A percentile compares a stretch with the other conserved stretches of the same genome.
Evolutionary conservation across 2,329 filamentous ascomycete genomes (phyloP).

Genomic region (Arthrobotrys musiformis): DNA sequence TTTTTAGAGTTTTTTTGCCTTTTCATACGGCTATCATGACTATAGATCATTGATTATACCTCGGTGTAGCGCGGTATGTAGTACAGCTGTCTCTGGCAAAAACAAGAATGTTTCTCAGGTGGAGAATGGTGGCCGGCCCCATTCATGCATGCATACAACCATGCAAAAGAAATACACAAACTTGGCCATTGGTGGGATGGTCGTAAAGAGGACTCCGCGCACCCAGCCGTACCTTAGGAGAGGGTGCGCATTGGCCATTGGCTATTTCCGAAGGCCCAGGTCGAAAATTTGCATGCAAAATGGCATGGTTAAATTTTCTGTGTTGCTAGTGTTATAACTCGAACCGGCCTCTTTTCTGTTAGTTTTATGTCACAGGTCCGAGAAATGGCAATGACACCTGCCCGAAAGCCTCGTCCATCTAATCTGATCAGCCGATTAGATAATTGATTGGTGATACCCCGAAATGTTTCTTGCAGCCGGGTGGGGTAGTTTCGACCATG

Average conservation of each 20-base stretch:
- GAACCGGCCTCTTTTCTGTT: not conserved
- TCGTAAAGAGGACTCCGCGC: slow-evolving; percentile 3
- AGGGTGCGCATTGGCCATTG: slow-evolving; percentile 11
- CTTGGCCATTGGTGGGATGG: slow-evolving; percentile 28
- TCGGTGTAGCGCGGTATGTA: slow-evolving; percentile 23
- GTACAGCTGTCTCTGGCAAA: slow-evolving; percentile 22
- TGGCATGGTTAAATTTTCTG: not conserved
- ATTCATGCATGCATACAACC: slow-evolving; percentile 37
- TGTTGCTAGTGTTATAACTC: slow-evolving; percentile 36
- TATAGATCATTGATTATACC: slow-evolving; percentile 41
- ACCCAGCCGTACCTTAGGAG: slow-evolving; percentile 5
- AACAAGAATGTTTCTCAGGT: slow-evolving; percentile 22
- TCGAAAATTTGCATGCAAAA: not conserved
- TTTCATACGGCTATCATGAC: not conserved
- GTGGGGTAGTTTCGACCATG: slow-evolving; percentile 30
- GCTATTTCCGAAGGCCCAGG: not conserved
- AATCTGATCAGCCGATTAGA: slow-evolving; percentile 56
- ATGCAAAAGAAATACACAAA: slow-evolving; percentile 27
- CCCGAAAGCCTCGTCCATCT: slow-evolving; percentile 31
- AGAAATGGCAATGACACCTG: slow-evolving; percentile 24
- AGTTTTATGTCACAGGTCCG: not conserved
- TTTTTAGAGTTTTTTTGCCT: slow-evolving; percentile 19
- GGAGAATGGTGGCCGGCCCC: slow-evolving; percentile 18
- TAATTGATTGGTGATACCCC: slow-evolving; percentile 46
- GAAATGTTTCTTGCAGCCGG: slow-evolving; percentile 11